A percentile compares a stretch with the other conserved stretches of the same genome.
phyloP scores from a whole-genome alignment of 2,329 filamentous ascomycete genomes.

The Aspergillus sp. region DNA sequence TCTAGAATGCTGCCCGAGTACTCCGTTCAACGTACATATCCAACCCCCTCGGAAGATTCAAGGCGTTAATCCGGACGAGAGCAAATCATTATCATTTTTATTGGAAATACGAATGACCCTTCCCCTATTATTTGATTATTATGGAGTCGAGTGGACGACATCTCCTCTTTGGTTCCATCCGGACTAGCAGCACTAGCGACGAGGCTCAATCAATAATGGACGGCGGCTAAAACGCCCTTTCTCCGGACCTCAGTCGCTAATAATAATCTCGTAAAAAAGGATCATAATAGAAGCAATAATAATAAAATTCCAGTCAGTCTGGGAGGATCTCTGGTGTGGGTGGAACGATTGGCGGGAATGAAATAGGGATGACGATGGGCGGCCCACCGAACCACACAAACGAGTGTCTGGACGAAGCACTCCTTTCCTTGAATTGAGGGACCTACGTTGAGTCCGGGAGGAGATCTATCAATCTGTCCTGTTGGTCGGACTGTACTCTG shows the following conservation, averaged over 20 bases:
- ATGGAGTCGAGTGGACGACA: slow-evolving; percentile 1
- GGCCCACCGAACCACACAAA: slow-evolving; percentile 44
- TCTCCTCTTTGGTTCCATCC: neutral
- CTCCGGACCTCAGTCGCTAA: neutral
- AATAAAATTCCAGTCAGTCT: neutral
- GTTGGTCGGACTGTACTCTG: neutral
- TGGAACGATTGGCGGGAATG: slow-evolving; percentile 34
- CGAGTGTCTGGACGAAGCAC: slow-evolving; percentile 6
- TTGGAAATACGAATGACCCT: neutral
- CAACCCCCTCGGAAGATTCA: too few relatives aligned
- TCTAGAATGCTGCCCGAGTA: neutral
- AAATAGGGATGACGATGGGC: slow-evolving; percentile 38
- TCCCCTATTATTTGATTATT: neutral
- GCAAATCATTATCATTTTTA: too few relatives aligned
- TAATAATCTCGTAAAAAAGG: neutral
- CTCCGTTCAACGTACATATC: too few relatives aligned
- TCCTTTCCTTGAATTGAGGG: neutral
- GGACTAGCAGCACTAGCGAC: slow-evolving; percentile 4
- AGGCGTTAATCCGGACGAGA: too few relatives aligned
- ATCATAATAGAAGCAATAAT: neutral
- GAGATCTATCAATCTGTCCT: neutral
- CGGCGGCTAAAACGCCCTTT: neutral
- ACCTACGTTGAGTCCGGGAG: neutral
- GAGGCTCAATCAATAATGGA: slow-evolving; percentile 9
- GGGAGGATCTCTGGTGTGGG: slow-evolving; percentile 13